These are phyloP conservation scores for Candida yuanshanica DNA, from an alignment of 805 yeast genomes.

Conservation along the genomic window DNA sequence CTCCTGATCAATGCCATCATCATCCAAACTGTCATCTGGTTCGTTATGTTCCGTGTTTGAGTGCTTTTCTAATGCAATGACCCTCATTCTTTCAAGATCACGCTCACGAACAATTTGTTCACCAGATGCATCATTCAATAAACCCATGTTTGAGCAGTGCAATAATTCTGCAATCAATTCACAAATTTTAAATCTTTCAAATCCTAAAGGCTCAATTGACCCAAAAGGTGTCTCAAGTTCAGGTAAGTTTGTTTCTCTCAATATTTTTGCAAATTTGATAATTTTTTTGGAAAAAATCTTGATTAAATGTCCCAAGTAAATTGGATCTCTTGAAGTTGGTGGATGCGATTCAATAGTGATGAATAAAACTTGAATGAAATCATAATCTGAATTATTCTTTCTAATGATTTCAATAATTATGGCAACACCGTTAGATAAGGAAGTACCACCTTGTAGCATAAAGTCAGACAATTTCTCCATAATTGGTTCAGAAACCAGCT, in stretches of 20 bases:
- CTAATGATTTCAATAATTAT: constrained; percentile 90
- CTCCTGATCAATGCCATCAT: constrained; percentile 30
- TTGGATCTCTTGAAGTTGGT: constrained; percentile 88
- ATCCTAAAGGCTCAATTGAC: constrained; percentile 70
- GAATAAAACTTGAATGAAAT: constrained; percentile 76
- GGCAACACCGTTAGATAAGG: constrained; percentile 91
- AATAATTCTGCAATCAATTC: constrained; percentile 90
- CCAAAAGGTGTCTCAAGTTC: constrained; percentile 60
- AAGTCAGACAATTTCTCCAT: constrained; percentile 62
- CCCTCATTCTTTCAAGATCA: constrained; percentile 57
- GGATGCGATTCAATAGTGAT: constrained; percentile 85
- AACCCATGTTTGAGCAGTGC: constrained; percentile 96
- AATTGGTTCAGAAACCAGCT: constrained; percentile 72
- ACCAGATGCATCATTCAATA: constrained; percentile 73
- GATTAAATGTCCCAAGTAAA: constrained; percentile 83
- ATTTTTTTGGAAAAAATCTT: constrained; percentile 70
- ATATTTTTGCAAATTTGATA: constrained; percentile 59
- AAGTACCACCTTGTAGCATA: constrained; percentile 81
- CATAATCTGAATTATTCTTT: constrained; percentile 95
- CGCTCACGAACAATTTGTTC: constrained; percentile 63
- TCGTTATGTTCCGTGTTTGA: constrained; percentile 16
- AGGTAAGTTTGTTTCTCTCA: constrained; percentile 34
- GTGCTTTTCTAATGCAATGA: constrained; percentile 31
- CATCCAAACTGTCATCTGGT: constrained; percentile 11
- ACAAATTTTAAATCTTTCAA: constrained; percentile 83